Percentiles rank a stretch among this genome's conserved stretches.
Evolutionary conservation across 352 stramenopile species (phyloP).

Genomic region (Pythium phragmiticola): DNA sequence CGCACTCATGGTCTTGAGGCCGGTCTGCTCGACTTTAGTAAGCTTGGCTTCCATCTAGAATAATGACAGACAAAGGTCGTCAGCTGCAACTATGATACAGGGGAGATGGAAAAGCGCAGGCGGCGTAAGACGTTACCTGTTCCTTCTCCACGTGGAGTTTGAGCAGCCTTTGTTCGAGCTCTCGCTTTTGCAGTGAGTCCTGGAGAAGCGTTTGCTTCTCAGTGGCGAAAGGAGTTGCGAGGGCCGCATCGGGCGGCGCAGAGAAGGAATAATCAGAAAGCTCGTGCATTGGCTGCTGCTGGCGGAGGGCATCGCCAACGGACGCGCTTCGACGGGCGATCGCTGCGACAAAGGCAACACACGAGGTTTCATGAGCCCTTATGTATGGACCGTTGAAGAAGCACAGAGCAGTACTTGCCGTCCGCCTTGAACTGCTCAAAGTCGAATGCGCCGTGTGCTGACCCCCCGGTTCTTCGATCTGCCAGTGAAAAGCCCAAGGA

Average conservation of each 20-base stretch:
- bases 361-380: neutral
- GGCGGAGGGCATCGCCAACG: conserved; percentile 14
- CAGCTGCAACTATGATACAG: too few relatives aligned
- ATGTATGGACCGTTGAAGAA: neutral
- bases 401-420: conserved; percentile 9
- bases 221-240: conserved; percentile 37
- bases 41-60: conserved; percentile 38
- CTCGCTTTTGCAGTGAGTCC: conserved; percentile 35
- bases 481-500: conserved; percentile 10
- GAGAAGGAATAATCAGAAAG: conserved; percentile 2
- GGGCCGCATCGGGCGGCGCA: conserved; percentile 18
- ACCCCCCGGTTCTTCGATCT: conserved; percentile 5
- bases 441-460: conserved; percentile 1
- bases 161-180: conserved; percentile 48
- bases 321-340: conserved; percentile 16
- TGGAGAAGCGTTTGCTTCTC: conserved; percentile 46
- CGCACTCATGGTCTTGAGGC: conserved; percentile 41
- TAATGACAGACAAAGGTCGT: too few relatives aligned
- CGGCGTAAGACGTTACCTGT: conserved; percentile 24
- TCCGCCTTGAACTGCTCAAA: conserved; percentile 32
- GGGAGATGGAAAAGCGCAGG: neutral
- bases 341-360: neutral
- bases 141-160: conserved; percentile 48
- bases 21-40: conserved; percentile 42
- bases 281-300: conserved; percentile 11